phyloP scores from a whole-genome alignment of 805 yeast species.

The Metschnikowia dekortorum region DNA sequence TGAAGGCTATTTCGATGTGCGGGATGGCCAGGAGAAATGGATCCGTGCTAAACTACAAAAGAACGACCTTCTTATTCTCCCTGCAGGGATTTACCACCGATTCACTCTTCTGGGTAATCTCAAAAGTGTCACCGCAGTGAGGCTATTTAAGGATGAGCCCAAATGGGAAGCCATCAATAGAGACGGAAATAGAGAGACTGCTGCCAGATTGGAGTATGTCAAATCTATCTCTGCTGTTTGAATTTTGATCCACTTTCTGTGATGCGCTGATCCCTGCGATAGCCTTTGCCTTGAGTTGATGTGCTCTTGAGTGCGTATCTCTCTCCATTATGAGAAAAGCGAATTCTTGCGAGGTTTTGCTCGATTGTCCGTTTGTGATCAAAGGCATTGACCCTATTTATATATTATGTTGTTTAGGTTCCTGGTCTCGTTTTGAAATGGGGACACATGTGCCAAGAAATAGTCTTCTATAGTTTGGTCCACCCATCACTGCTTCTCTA shows the following conservation, averaged over 20 bases:
- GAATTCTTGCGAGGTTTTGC: no score
- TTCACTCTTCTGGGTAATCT: constrained; percentile 64
- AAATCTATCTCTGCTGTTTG: constrained; percentile 24
- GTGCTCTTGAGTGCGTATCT: no score
- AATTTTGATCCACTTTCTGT: not conserved
- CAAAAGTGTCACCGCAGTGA: constrained; percentile 67
- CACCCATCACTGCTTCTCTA: not conserved
- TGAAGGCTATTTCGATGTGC: constrained; percentile 85
- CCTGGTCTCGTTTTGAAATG: not conserved
- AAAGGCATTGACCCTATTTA: not conserved
- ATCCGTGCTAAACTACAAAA: constrained; percentile 61
- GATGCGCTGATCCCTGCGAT: no score
- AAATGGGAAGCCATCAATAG: constrained; percentile 89
- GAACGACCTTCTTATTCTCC: constrained; percentile 69
- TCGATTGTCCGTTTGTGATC: not conserved
- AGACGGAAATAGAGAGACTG: constrained; percentile 38
- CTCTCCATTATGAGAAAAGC: no score
- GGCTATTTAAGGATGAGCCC: constrained; percentile 91
- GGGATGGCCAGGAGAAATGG: constrained; percentile 66
- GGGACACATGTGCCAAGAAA: no score
- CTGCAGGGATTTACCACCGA: constrained; percentile 93
- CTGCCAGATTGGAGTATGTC: constrained; percentile 34
- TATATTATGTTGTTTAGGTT: not conserved
- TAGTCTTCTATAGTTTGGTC: not conserved
- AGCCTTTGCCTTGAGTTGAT: no score